Percentiles rank a stretch among this genome's conserved stretches.
These are phyloP conservation scores for Hirsutella minnesotensis DNA, from an alignment of 2,329 filamentous ascomycete species.

Conservation along the genomic window DNA sequence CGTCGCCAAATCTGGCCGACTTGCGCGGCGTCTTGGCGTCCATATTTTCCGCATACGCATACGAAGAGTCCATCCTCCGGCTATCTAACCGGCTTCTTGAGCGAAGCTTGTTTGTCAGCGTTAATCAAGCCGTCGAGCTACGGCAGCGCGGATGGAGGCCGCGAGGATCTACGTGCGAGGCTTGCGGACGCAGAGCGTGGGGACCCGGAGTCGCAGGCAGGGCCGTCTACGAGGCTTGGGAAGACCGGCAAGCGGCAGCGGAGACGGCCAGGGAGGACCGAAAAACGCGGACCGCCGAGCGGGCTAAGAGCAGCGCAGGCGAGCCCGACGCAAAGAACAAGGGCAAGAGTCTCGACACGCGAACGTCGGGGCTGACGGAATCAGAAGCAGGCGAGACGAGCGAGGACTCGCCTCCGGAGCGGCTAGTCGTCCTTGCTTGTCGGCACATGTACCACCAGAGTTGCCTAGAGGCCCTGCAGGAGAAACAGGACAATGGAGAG, in stretches of 20 bases:
- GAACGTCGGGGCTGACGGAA: constrained; percentile 27
- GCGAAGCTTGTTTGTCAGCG: constrained; percentile 76
- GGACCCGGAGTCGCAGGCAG: constrained; percentile 66
- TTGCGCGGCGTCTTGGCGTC: constrained; percentile 74
- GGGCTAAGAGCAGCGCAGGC: constrained; percentile 23
- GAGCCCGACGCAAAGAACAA: constrained; percentile 25
- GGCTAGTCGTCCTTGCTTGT: constrained; percentile 57
- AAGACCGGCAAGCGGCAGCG: constrained; percentile 43
- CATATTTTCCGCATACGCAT: constrained; percentile 90
- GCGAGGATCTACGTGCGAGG: constrained; percentile 75
- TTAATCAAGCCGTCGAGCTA: constrained; percentile 60
- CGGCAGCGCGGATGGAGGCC: constrained; percentile 84
- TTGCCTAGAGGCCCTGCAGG: constrained; percentile 55
- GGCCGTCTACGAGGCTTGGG: constrained; percentile 73
- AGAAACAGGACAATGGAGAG: constrained; percentile 36
- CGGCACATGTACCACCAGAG: constrained; percentile 58
- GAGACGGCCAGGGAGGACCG: constrained; percentile 31
- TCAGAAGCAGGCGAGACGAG: constrained; percentile 12
- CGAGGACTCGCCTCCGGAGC: constrained; percentile 43
- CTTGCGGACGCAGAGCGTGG: constrained; percentile 74
- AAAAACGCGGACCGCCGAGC: constrained; percentile 23
- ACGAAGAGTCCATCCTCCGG: constrained; percentile 79
- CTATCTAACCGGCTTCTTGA: constrained; percentile 82
- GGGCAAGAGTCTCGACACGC: constrained; percentile 29
- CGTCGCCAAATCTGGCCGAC: constrained; percentile 78